Base-by-base conservation (phyloP, 2,329 filamentous ascomycete species). In the Alternaria ethzedia region DNA sequence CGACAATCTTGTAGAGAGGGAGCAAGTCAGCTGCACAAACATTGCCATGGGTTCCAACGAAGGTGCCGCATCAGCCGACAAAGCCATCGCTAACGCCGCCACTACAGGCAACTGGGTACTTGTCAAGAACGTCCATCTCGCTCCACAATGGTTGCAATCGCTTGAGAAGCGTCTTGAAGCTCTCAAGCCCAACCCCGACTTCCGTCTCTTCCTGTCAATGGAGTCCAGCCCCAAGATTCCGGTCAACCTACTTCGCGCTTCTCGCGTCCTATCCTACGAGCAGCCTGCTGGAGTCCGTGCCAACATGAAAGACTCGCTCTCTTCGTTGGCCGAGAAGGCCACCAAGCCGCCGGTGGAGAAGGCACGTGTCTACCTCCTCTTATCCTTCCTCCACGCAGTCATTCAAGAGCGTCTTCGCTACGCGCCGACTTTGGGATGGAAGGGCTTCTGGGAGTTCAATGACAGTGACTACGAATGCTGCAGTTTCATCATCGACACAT, bases 31-130 rank as follows among this genome's bases (percentile, higher is more conserved):
- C 58, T 99, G 96, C 83, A 94, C 94, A 63, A 97, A 97, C 80
- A 97, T 99, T 76, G 96, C 96, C 73, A 99, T 99, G 96, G 96
- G 96, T 76, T 98, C 96, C 49, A 96, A 96, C 75, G 96, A 99
- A 84, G 93, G 94, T 78, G 85, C 96, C 17, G 90, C 94, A 61
- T 96, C 90, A 66, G 96, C 96, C 17, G 96, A 99, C 85, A 97
- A 97, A 82, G 96, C 96, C 28, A 94, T 99, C 76, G 92, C 89
- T 81, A 93, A 94, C 73, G 96, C 96, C 10, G 95, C 96, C 6
- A 93, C 96, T 61, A 91, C 90, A 15, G 96, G 96, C 70, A 93
- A 90, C 25, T 99, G 96, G 96, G 96, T 99, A 10, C 87, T 99
- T 65, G 90, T 99, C 86, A 99, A 99, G 88, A 99, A 99, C 83